Evolutionary conservation across 306 rosid genomes (phyloP), one percentile per base, ranked within the genome.

Genomic region (Malus fusca): DNA sequence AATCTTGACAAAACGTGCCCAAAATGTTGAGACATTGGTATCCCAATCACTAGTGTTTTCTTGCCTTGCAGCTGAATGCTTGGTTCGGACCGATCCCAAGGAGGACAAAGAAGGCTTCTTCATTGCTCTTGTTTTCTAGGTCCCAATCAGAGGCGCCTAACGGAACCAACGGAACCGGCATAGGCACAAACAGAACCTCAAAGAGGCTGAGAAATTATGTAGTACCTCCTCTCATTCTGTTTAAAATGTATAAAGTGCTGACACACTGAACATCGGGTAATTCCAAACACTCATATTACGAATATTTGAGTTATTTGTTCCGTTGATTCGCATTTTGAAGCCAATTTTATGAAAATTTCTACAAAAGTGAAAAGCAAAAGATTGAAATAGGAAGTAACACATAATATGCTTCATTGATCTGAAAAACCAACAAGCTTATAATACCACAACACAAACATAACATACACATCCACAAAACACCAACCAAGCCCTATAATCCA

Each of bases 71-170:
- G 94, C 90, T 21, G 86, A 82, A 53, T 66, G 82, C 51, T 60
- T 86, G 77, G 80, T 90, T 66, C 87, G 99, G 42, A 89, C 96
- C 1, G 91, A 89, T 77, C 91, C 97, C 3, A 75, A 84, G 5
- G 84, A 76, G 74, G 90, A 92, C 75, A 96, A 91, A 6, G 97
- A 95, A 72, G 97, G 99, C 42, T 95, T 95, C 87, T 95, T 95
- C 82, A 90, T 90, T 73, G 90, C 97, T 28, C 66, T 95, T 95
- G 74, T 92, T 92, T 76, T 82, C 73, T 55, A 81, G 79, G 80
- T 19, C 61, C 25, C 74, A 8, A 21, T 46, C 69, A 15, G 18
- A 72, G 22, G 23, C 19, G 17, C 25, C 18, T 31, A 31, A 4
- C 35, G 4, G 31, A 30, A 3, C 31, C 4, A 44, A 26, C 2